Evolutionary conservation across 257 asterid species (phyloP), one percentile per base, ranked within the genome.

Genomic region (Solanum chiquidenum): DNA sequence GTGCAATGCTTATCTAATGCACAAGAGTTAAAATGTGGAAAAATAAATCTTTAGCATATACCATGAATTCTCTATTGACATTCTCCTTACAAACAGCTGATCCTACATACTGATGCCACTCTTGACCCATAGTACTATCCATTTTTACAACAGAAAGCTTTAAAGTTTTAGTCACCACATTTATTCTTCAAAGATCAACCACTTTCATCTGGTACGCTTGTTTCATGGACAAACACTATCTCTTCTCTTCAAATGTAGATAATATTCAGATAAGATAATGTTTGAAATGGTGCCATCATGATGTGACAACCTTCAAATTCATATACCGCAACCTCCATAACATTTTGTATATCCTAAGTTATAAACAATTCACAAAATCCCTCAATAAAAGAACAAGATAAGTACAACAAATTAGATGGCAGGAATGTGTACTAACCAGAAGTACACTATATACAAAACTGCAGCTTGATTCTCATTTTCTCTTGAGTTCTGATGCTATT

Each of bases 391-490:
- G 25, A 82, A 82, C 20, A 49, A 82, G 85, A 46, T 16, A 14
- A 82, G 69, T 82, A 49, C 71, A 46, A 31, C 27, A 49, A 49
- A 49, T 18, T 12, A 82, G 31, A 16, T 29, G 86, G 5, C 12
- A 52, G 66, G 12, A 82, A 82, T 29, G 29, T 8, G 46, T n/a
- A 84, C 92, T 77, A 33, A 91, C 94, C 89, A 8, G 79, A 71
- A 33, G 86, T 37, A 69, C 37, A 64, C 86, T 37, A 71, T 69
- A 40, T 37, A 38, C 88, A 76, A n/a, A 16, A 72, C 60, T 86
- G 88, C 44, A 76, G 87, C 86, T 74, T n/a, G 87, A 77, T 74
- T n/a, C 68, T 91, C 88, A 90, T 86, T 91, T 90, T 27, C 88
- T 60, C 91, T 91, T 92, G 88, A 93, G 88, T 85, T 84, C 87